These are phyloP conservation scores for Rhynchosporium agropyri DNA, from an alignment of 2,329 filamentous ascomycete species.

Conservation along the genomic window DNA sequence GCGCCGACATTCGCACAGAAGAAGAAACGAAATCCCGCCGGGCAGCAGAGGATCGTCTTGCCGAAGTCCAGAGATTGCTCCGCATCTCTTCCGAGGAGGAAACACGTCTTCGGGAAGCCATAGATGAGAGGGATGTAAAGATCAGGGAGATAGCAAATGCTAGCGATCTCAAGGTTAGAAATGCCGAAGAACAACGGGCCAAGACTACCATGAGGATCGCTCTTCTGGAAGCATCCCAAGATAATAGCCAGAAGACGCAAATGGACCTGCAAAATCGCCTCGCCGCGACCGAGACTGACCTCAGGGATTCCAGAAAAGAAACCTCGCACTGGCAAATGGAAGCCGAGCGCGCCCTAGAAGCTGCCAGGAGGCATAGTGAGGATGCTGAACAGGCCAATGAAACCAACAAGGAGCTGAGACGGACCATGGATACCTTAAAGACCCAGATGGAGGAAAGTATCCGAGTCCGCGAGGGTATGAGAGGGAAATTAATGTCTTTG, in stretches of 20 bases:
- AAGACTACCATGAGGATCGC: slow-evolving; percentile 63
- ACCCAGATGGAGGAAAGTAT: slow-evolving; percentile 85
- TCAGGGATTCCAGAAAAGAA: slow-evolving; percentile 59
- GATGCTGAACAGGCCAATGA: slow-evolving; percentile 58
- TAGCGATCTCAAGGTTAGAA: slow-evolving; percentile 66
- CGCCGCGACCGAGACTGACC: slow-evolving; percentile 56
- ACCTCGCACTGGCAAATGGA: slow-evolving; percentile 63
- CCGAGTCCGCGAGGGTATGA: slow-evolving; percentile 80
- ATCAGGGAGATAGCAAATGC: slow-evolving; percentile 70
- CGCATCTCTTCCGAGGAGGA: slow-evolving; percentile 74
- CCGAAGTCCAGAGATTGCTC: slow-evolving; percentile 71
- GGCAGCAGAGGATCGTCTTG: slow-evolving; percentile 70
- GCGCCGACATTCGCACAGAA: slow-evolving; percentile 62
- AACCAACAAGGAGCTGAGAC: slow-evolving; percentile 73
- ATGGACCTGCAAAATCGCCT: slow-evolving; percentile 59
- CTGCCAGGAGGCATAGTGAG: slow-evolving; percentile 64
- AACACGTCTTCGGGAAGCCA: slow-evolving; percentile 63
- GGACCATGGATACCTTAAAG: slow-evolving; percentile 72
- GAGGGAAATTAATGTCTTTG: slow-evolving; percentile 79
- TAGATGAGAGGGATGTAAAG: slow-evolving; percentile 69
- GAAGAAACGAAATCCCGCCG: slow-evolving; percentile 65
- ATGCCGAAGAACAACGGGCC: slow-evolving; percentile 57
- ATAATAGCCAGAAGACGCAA: slow-evolving; percentile 56
- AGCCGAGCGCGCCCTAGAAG: slow-evolving; percentile 61
- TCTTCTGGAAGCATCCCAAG: slow-evolving; percentile 69